Percentiles rank a stretch among this genome's conserved stretches.
These are phyloP conservation scores for Trichoderma koningiopsis DNA, from an alignment of 2,329 filamentous ascomycete species.

Conservation along the genomic window DNA sequence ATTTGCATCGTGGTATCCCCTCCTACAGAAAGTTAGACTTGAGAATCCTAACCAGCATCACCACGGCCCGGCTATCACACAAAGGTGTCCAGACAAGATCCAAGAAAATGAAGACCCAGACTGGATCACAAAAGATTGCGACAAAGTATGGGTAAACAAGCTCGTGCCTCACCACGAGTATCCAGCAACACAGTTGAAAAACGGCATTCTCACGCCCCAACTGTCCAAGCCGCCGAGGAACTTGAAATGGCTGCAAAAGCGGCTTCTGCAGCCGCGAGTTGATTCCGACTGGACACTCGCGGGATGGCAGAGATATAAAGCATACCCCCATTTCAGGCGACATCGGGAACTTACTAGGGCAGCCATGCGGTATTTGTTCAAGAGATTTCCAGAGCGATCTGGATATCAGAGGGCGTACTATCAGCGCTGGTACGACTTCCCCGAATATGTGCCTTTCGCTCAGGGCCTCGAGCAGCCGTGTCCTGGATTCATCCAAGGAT, in stretches of 20 bases:
- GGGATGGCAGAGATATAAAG: background rate
- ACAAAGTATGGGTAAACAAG: background rate
- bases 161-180: background rate
- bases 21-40: background rate
- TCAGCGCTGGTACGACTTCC: conserved; percentile 10
- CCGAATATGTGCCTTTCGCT: background rate
- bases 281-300: background rate
- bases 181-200: conserved; percentile 9
- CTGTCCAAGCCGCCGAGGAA: conserved; percentile 1
- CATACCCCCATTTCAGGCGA: background rate
- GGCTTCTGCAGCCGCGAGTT: background rate
- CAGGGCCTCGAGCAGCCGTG: conserved; percentile 11
- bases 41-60: background rate
- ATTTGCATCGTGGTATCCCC: conserved; percentile 14
- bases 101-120: background rate
- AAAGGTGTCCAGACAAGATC: background rate
- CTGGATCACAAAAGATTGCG: background rate
- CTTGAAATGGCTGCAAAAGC: background rate
- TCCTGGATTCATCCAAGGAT: conserved; percentile 13
- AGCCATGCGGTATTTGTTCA: background rate
- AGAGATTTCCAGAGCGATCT: background rate
- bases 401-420: background rate
- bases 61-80: background rate
- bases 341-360: conserved; percentile 2
- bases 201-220: background rate